phyloP scores from a whole-genome alignment of 2,329 filamentous ascomycete genomes.

The Aspergillus puulaauensis region DNA sequence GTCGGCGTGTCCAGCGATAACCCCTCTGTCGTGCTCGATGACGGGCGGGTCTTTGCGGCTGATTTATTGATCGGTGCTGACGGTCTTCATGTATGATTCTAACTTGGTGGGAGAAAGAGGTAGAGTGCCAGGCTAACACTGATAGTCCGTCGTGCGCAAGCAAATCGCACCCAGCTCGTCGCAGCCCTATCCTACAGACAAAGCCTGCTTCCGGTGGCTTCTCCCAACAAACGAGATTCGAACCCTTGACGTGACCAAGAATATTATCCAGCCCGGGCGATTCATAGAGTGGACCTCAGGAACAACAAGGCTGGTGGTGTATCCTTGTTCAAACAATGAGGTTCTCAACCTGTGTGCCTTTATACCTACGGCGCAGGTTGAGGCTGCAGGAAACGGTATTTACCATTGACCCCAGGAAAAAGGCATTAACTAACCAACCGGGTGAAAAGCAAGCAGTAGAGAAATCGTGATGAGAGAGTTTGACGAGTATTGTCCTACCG shows the following conservation, averaged over 20 bases:
- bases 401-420: too few relatives aligned
- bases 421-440: background rate
- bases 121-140: background rate
- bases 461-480: slow-evolving; percentile 15
- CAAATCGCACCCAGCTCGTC: slow-evolving; percentile 18
- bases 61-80: slow-evolving; percentile 28
- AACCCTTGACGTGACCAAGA: slow-evolving; percentile 9
- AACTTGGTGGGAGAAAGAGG: too few relatives aligned
- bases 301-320: slow-evolving; percentile 47
- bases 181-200: slow-evolving; percentile 20
- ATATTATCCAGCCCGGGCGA: slow-evolving; percentile 28
- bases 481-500: slow-evolving; percentile 15
- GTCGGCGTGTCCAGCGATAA: slow-evolving; percentile 14
- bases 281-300: slow-evolving; percentile 43
- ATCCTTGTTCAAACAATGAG: slow-evolving; percentile 46
- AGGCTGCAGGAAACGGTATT: slow-evolving; percentile 3
- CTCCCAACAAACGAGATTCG: slow-evolving; percentile 17
- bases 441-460: slow-evolving; percentile 21
- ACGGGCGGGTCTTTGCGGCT: slow-evolving; percentile 19
- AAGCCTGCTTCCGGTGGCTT: slow-evolving; percentile 28
- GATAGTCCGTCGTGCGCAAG: slow-evolving; percentile 23
- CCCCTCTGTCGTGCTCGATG: slow-evolving; percentile 19
- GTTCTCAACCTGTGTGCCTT: slow-evolving; percentile 49
- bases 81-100: slow-evolving; percentile 21
- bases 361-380: slow-evolving; percentile 46